Base-by-base conservation (phyloP, 2,329 filamentous ascomycete genomes). In the Exophiala lecanii-corni region DNA sequence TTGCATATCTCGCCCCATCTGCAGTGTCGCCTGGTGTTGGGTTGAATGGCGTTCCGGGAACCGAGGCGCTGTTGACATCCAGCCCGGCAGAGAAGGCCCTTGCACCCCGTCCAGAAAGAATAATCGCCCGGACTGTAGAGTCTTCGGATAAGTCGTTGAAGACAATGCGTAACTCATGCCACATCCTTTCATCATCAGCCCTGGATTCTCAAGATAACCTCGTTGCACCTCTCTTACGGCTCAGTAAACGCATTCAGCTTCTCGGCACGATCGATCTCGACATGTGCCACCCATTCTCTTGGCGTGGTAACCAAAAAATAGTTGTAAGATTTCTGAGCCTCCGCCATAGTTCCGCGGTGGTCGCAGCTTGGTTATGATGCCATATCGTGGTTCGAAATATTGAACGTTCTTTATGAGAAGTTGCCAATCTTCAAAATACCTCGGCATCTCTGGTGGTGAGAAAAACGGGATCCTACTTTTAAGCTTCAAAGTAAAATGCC, bases 231-330 rank as follows among this genome's bases (percentile, higher is more conserved):
- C 9, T 40, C 42, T 45, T 44, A 53, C 50, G 65, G 69, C 62
- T 87, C 81, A 54, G 81, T 75, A 64, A 94, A 96, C 51, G 89
- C 81, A 64, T 97, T 97, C 63, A 96, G 71, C 70, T 94, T 95
- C 53, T 79, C 67, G 1, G 89, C 79, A 1, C 89, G 79, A 70
- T 94, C 89, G 68, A 94, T 94, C 67, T 96, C 84, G 45, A 96
- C 84, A 63, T 94, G 87, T 12, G 82, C 86, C 37, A 95, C 82
- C 68, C 80, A 81, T 59, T 82, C 75, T 30, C 69, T 59, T 0
- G 89, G 86, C 33, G 80, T 81, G 15, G 76, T 79, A 55, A 94
- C 73, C 53, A 80, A 78, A 75, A 88, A 89, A 71, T 85, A 3
- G 12, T 31, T 31, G 26, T 33, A 33, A 18, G 25, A 20, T 33